Evolutionary conservation across 2,329 filamentous ascomycete species (phyloP).

Genomic region (Periconia digitata): DNA sequence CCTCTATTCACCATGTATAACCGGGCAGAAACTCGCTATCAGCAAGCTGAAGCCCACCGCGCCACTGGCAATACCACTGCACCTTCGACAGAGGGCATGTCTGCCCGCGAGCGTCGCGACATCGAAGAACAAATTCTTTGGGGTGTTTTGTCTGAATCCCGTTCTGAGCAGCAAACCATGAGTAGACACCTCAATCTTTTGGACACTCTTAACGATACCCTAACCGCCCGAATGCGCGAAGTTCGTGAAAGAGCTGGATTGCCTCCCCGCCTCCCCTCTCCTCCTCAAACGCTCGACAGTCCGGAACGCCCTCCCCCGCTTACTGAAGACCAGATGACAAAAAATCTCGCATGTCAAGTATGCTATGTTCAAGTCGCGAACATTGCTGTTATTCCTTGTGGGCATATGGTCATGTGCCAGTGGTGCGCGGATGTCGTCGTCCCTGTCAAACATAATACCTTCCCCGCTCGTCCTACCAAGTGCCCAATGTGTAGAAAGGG

Average conservation of each 20-base stretch:
- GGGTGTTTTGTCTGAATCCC: conserved; percentile 35
- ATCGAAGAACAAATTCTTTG: conserved; percentile 37
- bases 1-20: conserved; percentile 52
- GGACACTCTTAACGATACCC: not conserved
- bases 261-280: conserved; percentile 12
- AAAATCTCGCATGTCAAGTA: conserved; percentile 55
- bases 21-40: conserved; percentile 47
- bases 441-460: conserved; percentile 46
- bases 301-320: conserved; percentile 52
- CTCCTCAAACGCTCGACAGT: conserved; percentile 44
- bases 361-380: conserved; percentile 57
- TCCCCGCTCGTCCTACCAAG: conserved; percentile 41
- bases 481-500: conserved; percentile 52
- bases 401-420: conserved; percentile 57
- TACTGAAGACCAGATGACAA: conserved; percentile 52
- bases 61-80: conserved; percentile 22
- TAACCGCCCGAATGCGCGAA: not conserved
- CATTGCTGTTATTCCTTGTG: conserved; percentile 56
- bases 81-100: conserved; percentile 21
- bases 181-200: not conserved
- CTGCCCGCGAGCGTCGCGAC: conserved; percentile 28
- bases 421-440: conserved; percentile 58
- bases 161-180: not conserved
- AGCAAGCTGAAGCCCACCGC: conserved; percentile 43
- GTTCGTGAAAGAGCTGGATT: not conserved